These are phyloP conservation scores for Talaromyces liani DNA, from an alignment of 495 filamentous ascomycete genomes.

Conservation along the genomic window DNA sequence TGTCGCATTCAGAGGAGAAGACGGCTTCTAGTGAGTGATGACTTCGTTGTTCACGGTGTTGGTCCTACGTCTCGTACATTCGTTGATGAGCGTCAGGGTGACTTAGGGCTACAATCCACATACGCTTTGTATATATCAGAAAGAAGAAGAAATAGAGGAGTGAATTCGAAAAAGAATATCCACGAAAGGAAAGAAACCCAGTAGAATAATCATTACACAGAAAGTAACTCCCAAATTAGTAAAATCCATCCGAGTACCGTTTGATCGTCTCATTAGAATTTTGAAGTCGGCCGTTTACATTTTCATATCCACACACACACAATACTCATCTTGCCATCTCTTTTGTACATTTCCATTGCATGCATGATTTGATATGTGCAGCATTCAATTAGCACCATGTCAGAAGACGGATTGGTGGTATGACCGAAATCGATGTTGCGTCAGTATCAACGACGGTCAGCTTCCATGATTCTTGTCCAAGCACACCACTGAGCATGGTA, in stretches of 20 bases:
- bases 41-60: neutral
- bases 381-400: neutral
- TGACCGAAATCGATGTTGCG: neutral
- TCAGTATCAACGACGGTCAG: neutral
- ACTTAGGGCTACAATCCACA: neutral
- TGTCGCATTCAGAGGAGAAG: neutral
- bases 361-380: neutral
- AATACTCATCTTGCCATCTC: neutral
- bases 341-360: neutral
- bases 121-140: neutral
- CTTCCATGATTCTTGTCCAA: neutral
- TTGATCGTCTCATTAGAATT: neutral
- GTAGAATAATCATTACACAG: neutral
- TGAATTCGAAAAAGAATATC: neutral
- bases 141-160: neutral
- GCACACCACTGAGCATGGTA: neutral
- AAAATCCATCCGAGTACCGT: neutral
- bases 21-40: neutral
- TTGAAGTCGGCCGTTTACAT: neutral
- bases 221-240: neutral
- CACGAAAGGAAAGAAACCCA: neutral
- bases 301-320: neutral
- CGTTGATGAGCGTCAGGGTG: neutral
- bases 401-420: neutral
- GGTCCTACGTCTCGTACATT: neutral